A percentile compares a stretch with the other conserved stretches of the same genome.
These are phyloP conservation scores for Annulohypoxylon nitens DNA, from an alignment of 495 filamentous ascomycete genomes.

Conservation along the genomic window DNA sequence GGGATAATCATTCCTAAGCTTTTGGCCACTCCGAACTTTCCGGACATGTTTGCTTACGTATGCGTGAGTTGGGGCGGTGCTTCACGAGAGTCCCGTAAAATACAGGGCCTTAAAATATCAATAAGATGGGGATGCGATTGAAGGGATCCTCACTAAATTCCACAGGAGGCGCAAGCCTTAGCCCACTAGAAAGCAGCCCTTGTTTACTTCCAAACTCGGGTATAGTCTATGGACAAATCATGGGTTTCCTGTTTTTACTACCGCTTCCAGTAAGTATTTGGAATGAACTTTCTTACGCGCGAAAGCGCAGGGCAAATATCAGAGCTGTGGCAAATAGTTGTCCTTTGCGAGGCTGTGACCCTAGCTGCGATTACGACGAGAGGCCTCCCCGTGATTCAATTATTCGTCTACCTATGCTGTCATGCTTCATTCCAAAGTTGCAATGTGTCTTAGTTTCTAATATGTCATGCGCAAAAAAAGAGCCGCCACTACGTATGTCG, in stretches of 20 bases:
- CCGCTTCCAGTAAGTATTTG: conserved; percentile 4
- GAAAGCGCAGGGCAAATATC: not conserved
- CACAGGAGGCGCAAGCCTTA: conserved; percentile 4
- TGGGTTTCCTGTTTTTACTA: conserved; percentile 13
- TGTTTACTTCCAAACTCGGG: not conserved
- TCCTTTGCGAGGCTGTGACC: conserved; percentile 2
- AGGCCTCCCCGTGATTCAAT: conserved; percentile 26
- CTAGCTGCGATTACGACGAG: conserved; percentile 17
- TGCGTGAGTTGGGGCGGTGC: conserved; percentile 33
- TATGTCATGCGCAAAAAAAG: conserved; percentile 33
- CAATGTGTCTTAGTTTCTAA: conserved; percentile 23
- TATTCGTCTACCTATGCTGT: conserved; percentile 19
- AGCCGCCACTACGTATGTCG: conserved; percentile 38
- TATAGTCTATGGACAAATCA: not conserved
- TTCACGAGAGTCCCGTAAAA: conserved; percentile 2
- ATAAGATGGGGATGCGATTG: not conserved
- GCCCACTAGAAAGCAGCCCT: not conserved
- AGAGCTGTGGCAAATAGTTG: conserved; percentile 28
- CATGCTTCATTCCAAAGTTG: conserved; percentile 22
- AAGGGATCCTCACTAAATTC: not conserved
- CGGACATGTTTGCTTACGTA: conserved; percentile 19
- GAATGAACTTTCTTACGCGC: conserved; percentile 20
- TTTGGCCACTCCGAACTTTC: conserved; percentile 30
- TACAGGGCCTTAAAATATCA: not conserved
- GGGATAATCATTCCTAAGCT: conserved; percentile 46